phyloP scores from a whole-genome alignment of 495 filamentous ascomycete species.

The Friedmanniomyces endolithicus region DNA sequence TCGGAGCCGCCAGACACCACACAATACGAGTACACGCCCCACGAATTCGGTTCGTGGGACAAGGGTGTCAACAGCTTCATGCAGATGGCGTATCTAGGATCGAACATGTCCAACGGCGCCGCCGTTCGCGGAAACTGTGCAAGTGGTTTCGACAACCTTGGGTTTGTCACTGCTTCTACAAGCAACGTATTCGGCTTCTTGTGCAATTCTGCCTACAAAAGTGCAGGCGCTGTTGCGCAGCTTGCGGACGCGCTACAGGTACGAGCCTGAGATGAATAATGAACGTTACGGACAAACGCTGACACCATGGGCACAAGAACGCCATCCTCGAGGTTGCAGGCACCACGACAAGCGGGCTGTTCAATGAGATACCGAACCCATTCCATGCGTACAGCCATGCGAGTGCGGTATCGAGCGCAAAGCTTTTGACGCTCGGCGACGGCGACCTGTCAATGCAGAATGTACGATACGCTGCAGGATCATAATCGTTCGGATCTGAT shows the following conservation, averaged over 20 bases:
- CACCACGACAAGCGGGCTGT: background rate
- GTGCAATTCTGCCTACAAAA: conserved; percentile 11
- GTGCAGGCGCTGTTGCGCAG: background rate
- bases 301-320: background rate
- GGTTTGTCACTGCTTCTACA: conserved; percentile 36
- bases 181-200: conserved; percentile 30
- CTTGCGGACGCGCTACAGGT: background rate
- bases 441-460: background rate
- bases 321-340: background rate
- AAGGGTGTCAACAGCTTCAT: conserved; percentile 31
- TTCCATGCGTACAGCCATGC: background rate
- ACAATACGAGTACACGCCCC: conserved; percentile 37
- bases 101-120: conserved; percentile 27
- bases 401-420: background rate
- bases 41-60: conserved; percentile 38
- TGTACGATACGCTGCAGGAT: background rate
- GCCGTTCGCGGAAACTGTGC: conserved; percentile 26
- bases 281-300: background rate
- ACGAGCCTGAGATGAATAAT: background rate
- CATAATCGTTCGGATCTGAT: background rate
- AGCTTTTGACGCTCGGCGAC: background rate
- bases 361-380: background rate
- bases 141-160: conserved; percentile 38
- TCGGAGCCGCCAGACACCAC: conserved; percentile 27
- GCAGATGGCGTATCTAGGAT: conserved; percentile 34